Conservation (phyloP, 768 basidiomycete species). For the Mycena galericulata region DNA sequence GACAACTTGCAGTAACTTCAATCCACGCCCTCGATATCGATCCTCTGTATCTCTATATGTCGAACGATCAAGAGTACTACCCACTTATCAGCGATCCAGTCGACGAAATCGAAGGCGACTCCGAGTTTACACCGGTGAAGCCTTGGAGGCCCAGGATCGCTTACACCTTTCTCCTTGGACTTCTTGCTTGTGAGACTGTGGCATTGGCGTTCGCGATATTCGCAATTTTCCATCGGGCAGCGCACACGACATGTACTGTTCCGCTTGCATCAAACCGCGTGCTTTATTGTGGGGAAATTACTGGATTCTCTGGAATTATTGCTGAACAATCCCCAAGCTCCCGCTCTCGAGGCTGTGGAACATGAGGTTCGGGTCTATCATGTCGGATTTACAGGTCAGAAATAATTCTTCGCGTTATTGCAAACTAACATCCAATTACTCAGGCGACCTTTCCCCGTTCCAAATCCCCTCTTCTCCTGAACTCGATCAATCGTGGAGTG, state of each 20-base stretch:
- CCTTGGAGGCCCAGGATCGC: neutral
- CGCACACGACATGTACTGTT: neutral
- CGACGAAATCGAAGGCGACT: neutral
- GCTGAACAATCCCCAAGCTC: neutral
- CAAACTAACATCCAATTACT: neutral
- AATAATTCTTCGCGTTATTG: neutral
- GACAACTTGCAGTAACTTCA: no score
- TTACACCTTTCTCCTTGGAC: neutral
- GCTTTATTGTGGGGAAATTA: slow-evolving; percentile 14
- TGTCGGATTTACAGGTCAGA: slow-evolving; percentile 8
- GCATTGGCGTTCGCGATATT: slow-evolving; percentile 3
- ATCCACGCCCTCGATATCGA: no score
- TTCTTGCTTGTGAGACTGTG: slow-evolving; percentile 13
- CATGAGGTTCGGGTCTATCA: slow-evolving; percentile 21
- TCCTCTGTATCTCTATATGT: slow-evolving; percentile 4
- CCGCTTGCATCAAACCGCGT: neutral
- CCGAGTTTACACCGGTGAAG: neutral
- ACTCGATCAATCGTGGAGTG: slow-evolving; percentile 24
- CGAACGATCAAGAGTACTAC: slow-evolving; percentile 16
- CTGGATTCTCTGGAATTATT: neutral
- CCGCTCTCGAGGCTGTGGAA: slow-evolving; percentile 23
- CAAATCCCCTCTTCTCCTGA: slow-evolving; percentile 16
- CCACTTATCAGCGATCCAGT: slow-evolving; percentile 5
- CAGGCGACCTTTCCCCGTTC: slow-evolving; percentile 29
- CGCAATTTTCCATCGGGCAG: neutral